Conservation (phyloP, 2,329 filamentous ascomycete genomes). For the Xylaria sp. region DNA sequence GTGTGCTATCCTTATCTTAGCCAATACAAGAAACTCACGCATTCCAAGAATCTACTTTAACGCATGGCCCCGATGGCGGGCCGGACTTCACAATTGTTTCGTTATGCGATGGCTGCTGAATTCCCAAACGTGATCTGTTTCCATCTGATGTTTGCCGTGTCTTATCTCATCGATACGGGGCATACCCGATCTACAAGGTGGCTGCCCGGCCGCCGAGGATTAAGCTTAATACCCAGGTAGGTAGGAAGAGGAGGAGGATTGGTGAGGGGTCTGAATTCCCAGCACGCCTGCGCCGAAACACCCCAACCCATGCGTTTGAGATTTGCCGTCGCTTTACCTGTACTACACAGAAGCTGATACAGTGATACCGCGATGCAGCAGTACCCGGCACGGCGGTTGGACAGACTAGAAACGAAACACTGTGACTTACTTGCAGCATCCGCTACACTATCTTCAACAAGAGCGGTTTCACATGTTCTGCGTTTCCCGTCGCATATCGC, state of each 20-base stretch:
- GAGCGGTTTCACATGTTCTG: slow-evolving; percentile 23
- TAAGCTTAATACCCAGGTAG: slow-evolving; percentile 27
- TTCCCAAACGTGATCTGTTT: slow-evolving; percentile 25
- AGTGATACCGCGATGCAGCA: slow-evolving; percentile 9
- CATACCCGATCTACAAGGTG: too few species aligned
- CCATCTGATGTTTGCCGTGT: slow-evolving; percentile 22
- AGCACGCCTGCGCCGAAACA: slow-evolving; percentile 1
- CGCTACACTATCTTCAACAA: slow-evolving; percentile 22
- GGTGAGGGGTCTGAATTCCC: slow-evolving; percentile 6
- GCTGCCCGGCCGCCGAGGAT: too few species aligned
- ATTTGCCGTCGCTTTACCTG: too few species aligned
- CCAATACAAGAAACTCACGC: slow-evolving; percentile 11
- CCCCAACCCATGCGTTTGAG: neutral
- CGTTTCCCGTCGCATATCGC: neutral
- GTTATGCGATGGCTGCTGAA: neutral
- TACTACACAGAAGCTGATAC: neutral
- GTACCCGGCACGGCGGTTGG: slow-evolving; percentile 1
- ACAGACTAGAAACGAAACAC: slow-evolving; percentile 23
- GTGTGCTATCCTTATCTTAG: slow-evolving; percentile 8
- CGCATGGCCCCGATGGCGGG: neutral
- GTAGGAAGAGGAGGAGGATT: slow-evolving; percentile 17
- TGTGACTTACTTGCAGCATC: slow-evolving; percentile 5
- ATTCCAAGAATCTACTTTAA: neutral
- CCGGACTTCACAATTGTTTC: slow-evolving; percentile 1
- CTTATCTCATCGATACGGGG: neutral